phyloP scores from a whole-genome alignment of 2,329 filamentous ascomycete species.

The Zopfia rhizophila region DNA sequence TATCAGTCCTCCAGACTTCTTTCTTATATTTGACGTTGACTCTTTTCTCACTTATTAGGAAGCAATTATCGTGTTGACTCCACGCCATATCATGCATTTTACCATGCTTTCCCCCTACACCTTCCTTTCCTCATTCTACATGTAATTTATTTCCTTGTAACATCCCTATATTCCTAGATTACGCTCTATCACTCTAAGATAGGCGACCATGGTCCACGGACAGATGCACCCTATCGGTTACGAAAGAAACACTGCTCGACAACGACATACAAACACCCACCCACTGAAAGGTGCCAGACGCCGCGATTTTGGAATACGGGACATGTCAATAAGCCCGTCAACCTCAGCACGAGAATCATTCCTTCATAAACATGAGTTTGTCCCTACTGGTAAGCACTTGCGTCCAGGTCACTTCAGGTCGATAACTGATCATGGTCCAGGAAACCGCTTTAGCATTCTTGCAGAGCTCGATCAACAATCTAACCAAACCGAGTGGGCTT shows the following conservation, averaged over 20 bases:
- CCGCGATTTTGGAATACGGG: slow-evolving; percentile 20
- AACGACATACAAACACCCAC: slow-evolving; percentile 15
- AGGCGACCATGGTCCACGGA: slow-evolving; percentile 28
- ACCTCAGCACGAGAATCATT: slow-evolving; percentile 18
- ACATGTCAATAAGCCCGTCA: slow-evolving; percentile 2
- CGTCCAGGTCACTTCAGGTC: background rate
- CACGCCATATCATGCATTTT: too few relatives aligned
- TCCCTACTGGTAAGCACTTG: slow-evolving; percentile 31
- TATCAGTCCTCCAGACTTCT: too few relatives aligned
- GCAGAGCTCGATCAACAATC: slow-evolving; percentile 31
- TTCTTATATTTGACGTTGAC: too few relatives aligned
- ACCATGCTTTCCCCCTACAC: slow-evolving; percentile 13
- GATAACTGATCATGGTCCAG: slow-evolving; percentile 23
- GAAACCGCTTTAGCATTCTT: slow-evolving; percentile 42
- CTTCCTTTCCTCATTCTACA: slow-evolving; percentile 11
- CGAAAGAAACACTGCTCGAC: slow-evolving; percentile 17
- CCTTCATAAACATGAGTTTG: slow-evolving; percentile 30
- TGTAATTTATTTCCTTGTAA: slow-evolving; percentile 14
- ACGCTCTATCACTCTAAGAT: slow-evolving; percentile 18
- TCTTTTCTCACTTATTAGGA: too few relatives aligned
- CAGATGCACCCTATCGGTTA: slow-evolving; percentile 21
- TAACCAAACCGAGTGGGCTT: slow-evolving; percentile 29
- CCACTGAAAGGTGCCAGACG: slow-evolving; percentile 21
- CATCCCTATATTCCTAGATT: slow-evolving; percentile 21
- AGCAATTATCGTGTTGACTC: too few relatives aligned